phyloP scores from a whole-genome alignment of 495 filamentous ascomycete genomes.

The Usnea hakonensis region DNA sequence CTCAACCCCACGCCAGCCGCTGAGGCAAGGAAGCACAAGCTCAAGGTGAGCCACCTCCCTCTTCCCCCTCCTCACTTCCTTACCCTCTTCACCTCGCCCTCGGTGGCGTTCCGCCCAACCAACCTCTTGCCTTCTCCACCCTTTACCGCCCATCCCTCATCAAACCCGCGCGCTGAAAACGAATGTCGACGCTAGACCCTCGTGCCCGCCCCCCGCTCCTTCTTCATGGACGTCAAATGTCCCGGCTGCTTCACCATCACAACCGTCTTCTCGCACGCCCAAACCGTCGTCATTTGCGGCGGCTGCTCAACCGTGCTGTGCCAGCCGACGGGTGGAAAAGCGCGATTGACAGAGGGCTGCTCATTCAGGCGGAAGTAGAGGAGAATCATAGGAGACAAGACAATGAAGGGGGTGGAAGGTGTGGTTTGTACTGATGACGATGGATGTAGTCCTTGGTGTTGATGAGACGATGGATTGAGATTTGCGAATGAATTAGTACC shows the following conservation, averaged over 20 bases:
- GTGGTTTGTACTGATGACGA: neutral
- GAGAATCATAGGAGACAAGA: neutral
- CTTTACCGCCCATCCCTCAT: neutral
- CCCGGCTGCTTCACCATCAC: conserved; percentile 99
- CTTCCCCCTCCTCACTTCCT: neutral
- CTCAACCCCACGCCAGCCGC: conserved; percentile 93
- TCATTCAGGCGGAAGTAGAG: conserved; percentile 98
- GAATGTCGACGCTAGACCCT: conserved; percentile 54
- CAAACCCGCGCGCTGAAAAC: conserved; percentile 15
- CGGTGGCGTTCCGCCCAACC: no score
- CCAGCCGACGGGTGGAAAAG: conserved; percentile 98
- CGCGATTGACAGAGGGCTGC: conserved; percentile 94
- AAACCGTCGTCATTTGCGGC: conserved; percentile 98
- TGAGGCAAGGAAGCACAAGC: conserved; percentile 98
- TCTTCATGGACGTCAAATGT: conserved; percentile 99
- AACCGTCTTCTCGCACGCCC: conserved; percentile 99
- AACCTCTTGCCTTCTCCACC: neutral
- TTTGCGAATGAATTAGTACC: neutral
- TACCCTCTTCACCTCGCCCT: neutral
- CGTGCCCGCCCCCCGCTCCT: conserved; percentile 90
- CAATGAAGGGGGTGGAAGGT: neutral
- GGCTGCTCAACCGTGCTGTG: conserved; percentile 95
- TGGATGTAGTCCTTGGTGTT: neutral
- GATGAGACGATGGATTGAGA: neutral
- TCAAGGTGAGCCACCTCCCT: conserved; percentile 66